phyloP scores from a whole-genome alignment of 2,329 filamentous ascomycete species.

The Xylariaceae sp. region DNA sequence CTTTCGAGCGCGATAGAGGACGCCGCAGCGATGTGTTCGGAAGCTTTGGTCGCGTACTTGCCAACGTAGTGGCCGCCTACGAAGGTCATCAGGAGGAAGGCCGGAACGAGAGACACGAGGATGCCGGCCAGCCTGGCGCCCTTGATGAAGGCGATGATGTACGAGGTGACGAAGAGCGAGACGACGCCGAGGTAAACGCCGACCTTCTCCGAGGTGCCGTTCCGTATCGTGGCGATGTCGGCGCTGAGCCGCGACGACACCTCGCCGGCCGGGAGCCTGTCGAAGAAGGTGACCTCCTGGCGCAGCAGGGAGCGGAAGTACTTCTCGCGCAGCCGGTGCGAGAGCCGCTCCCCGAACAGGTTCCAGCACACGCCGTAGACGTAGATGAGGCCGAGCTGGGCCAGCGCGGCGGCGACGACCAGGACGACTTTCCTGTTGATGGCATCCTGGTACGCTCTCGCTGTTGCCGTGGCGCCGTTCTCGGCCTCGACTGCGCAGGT shows the following conservation, averaged over 20 bases:
- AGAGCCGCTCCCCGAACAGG: conserved; percentile 50
- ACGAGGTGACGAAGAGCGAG: conserved; percentile 56
- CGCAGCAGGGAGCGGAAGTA: conserved; percentile 50
- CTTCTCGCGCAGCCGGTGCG: conserved; percentile 49
- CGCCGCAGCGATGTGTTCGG: conserved; percentile 43
- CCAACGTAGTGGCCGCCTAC: conserved; percentile 45
- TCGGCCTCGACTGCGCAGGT: conserved; percentile 40
- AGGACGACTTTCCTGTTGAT: conserved; percentile 49
- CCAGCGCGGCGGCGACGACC: conserved; percentile 56
- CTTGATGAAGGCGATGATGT: conserved; percentile 57
- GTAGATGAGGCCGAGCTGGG: conserved; percentile 53
- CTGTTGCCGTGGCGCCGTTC: conserved; percentile 14
- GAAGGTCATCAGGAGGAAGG: conserved; percentile 50
- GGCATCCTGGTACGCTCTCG: conserved; percentile 30
- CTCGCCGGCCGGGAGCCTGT: conserved; percentile 50
- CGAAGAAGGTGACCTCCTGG: conserved; percentile 54
- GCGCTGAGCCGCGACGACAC: conserved; percentile 51
- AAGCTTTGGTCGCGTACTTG: conserved; percentile 40
- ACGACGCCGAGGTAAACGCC: conserved; percentile 51
- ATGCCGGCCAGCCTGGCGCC: conserved; percentile 52
- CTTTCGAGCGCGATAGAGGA: conserved; percentile 52
- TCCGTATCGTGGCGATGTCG: conserved; percentile 55
- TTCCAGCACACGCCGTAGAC: conserved; percentile 53
- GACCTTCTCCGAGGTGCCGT: conserved; percentile 58
- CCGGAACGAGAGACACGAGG: conserved; percentile 50